Evolutionary conservation across 2,329 filamentous ascomycete genomes (phyloP), one percentile per base, ranked within the genome.

Genomic region (Dactylonectria macrodidyma): DNA sequence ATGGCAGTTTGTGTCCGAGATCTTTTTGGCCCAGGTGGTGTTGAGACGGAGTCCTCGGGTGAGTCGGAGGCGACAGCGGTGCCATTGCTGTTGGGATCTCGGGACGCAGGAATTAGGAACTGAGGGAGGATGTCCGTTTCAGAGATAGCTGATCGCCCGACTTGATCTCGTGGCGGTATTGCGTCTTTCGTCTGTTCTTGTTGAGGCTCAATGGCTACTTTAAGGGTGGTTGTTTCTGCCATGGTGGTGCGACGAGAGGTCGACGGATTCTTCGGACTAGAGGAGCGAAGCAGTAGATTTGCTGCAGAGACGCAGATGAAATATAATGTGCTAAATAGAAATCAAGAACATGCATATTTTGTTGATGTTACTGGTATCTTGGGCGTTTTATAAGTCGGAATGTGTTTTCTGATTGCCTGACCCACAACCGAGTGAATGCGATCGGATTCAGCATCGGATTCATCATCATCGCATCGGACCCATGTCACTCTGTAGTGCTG

Each of bases 1-100:
- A 75, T 75, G 6, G 74, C 70, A 8, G 68, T 76, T 34, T 78
- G 72, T 1, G 61, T 50, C 2, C 62, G 9, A 11, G 70, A 73
- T 58, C 59, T 68, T 12, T 67, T 74, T 44, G 68, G 52, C 2
- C 48, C 60, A 16, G 36, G 16, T 33, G 65, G 16, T 19, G 48
- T 8, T 26, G 60, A 30, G 14, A 9, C 46, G n/a, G 30, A 16
- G 33, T 11, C 52, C 41, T 51, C 7, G 5, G 19, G 10, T 12
- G 55, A 33, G 22, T 2, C 10, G 1, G 38, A 12, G 19, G 48
- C 14, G 9, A 44, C 22, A 36, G 16, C 19, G 12, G 12, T 44
- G 3, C 19, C 46, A 0, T 10, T 22, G 44, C 9, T n/a, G 11
- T 30, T 50, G 19, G 16, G 14, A 12, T 14, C 14, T 22, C 24